A percentile compares a stretch with the other conserved stretches of the same genome.
phyloP scores from a whole-genome alignment of 2,329 filamentous ascomycete species.

The Penicillium sp. region DNA sequence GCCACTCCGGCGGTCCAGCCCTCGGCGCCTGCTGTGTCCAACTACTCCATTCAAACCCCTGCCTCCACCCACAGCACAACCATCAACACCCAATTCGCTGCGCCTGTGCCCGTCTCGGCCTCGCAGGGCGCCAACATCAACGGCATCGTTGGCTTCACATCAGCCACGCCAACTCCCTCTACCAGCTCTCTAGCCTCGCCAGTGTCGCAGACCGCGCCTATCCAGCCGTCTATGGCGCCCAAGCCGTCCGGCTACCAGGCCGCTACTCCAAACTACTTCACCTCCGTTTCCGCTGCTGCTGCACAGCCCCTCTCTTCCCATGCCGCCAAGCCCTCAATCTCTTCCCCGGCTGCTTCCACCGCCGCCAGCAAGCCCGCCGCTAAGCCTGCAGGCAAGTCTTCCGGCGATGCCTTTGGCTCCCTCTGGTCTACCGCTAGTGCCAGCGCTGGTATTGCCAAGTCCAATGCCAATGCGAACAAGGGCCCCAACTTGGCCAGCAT shows the following conservation, averaged over 20 bases:
- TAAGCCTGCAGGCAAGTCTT: conserved; percentile 40
- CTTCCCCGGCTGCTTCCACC: conserved; percentile 43
- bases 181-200: conserved; percentile 57
- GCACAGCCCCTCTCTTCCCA: conserved; percentile 38
- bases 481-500: conserved; percentile 87
- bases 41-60: conserved; percentile 46
- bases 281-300: conserved; percentile 63
- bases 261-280: conserved; percentile 90
- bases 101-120: conserved; percentile 82
- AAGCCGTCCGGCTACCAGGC: conserved; percentile 71
- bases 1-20: conserved; percentile 59
- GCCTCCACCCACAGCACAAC: conserved; percentile 52
- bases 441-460: conserved; percentile 75
- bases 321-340: conserved; percentile 41
- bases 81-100: conserved; percentile 69
- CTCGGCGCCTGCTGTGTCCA: conserved; percentile 36
- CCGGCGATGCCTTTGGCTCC: conserved; percentile 84
- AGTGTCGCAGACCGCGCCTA: conserved; percentile 46
- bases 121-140: conserved; percentile 78
- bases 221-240: conserved; percentile 45
- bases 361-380: conserved; percentile 52
- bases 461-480: conserved; percentile 59
- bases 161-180: conserved; percentile 72
- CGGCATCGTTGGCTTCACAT: conserved; percentile 77
- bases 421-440: conserved; percentile 73